Evolutionary conservation across 2,329 filamentous ascomycete species (phyloP).

Genomic region (Colletotrichum scovillei): DNA sequence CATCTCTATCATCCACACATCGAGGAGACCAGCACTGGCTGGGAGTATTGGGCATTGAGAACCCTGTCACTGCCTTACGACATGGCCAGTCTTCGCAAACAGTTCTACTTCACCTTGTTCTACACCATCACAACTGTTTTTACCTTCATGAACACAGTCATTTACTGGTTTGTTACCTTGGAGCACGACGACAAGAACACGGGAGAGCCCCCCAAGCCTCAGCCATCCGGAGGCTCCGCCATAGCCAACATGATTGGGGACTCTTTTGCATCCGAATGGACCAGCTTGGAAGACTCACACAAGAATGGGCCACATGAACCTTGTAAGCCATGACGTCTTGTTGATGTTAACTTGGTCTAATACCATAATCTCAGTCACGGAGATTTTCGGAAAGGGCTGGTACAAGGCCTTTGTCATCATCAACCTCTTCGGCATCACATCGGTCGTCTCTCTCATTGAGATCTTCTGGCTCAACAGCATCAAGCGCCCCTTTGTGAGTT

Average conservation of each 20-base stretch:
- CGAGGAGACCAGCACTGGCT: constrained; percentile 48
- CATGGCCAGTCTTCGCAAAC: constrained; percentile 52
- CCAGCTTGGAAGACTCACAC: constrained; percentile 33
- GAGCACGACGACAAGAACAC: constrained; percentile 41
- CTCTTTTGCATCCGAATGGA: constrained; percentile 37
- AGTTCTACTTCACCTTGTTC: constrained; percentile 62
- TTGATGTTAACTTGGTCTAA: background rate
- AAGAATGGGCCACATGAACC: constrained; percentile 23
- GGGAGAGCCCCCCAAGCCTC: constrained; percentile 21
- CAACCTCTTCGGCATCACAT: constrained; percentile 57
- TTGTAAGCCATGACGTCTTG: constrained; percentile 23
- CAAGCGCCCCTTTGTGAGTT: constrained; percentile 59
- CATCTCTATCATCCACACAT: constrained; percentile 60
- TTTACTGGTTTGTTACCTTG: constrained; percentile 60
- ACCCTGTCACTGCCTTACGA: constrained; percentile 58
- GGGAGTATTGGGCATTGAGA: constrained; percentile 50
- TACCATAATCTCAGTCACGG: constrained; percentile 50
- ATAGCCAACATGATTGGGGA: background rate
- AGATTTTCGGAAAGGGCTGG: constrained; percentile 60
- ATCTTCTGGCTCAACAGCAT: constrained; percentile 64
- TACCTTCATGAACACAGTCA: constrained; percentile 60
- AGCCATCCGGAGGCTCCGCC: constrained; percentile 27
- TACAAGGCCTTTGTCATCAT: constrained; percentile 59
- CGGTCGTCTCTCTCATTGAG: constrained; percentile 57
- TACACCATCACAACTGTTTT: constrained; percentile 60